Evolutionary conservation across 2,329 filamentous ascomycete genomes (phyloP).

Genomic region (Peltaster fructicola): DNA sequence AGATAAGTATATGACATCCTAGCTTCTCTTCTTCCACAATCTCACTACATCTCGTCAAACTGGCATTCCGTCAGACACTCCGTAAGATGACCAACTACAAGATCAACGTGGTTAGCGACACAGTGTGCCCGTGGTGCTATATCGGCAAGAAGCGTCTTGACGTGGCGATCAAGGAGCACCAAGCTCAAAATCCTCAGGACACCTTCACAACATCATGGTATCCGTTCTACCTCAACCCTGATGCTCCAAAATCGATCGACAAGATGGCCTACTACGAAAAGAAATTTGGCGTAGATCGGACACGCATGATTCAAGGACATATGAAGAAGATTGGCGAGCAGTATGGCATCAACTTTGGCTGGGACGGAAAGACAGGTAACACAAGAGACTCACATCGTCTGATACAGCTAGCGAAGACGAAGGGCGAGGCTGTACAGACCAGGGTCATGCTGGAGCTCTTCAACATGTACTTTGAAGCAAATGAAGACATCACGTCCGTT

Average conservation of each 20-base stretch:
- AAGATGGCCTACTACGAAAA: conserved; percentile 40
- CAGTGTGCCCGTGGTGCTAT: conserved; percentile 62
- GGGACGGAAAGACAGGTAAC: conserved; percentile 53
- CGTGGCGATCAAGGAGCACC: conserved; percentile 49
- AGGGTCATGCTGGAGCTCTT: conserved; percentile 46
- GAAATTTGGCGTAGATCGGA: conserved; percentile 48
- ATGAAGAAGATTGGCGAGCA: conserved; percentile 40
- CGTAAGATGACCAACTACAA: conserved; percentile 53
- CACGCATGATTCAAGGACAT: conserved; percentile 37
- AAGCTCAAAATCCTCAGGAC: conserved; percentile 38
- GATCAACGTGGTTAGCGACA: conserved; percentile 66
- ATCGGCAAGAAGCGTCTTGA: conserved; percentile 61
- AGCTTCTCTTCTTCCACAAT: background rate
- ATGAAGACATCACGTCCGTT: conserved; percentile 28
- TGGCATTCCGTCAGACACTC: conserved; percentile 11
- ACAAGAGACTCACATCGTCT: conserved; percentile 66
- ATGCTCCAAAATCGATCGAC: conserved; percentile 34
- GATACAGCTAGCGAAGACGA: conserved; percentile 48
- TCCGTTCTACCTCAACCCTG: conserved; percentile 65
- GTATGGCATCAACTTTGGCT: conserved; percentile 58
- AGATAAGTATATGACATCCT: background rate
- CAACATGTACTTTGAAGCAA: conserved; percentile 33
- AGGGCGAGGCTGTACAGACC: conserved; percentile 37
- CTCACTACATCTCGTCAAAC: conserved; percentile 1
- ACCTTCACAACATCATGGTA: conserved; percentile 59